Evolutionary conservation across 129 eudicot genomes (phyloP).

Genomic region (Centella asiatica): DNA sequence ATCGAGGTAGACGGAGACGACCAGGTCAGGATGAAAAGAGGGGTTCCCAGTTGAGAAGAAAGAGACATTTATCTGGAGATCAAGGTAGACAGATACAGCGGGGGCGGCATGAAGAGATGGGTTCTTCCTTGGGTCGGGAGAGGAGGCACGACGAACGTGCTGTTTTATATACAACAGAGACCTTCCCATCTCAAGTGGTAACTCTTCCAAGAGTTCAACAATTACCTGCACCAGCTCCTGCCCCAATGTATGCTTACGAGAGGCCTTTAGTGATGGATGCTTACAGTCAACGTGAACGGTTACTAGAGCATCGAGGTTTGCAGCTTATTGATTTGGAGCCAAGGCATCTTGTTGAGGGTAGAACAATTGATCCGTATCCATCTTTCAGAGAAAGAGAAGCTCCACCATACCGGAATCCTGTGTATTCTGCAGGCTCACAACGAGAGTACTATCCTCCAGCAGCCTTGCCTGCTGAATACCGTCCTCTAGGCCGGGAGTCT

Average conservation of each 20-base stretch:
- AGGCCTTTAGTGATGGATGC: constrained; percentile 36
- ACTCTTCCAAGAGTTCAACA: constrained; percentile 17
- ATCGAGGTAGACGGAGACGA: constrained; percentile 20
- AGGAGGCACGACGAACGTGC: constrained; percentile 30
- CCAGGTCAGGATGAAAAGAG: constrained; percentile 24
- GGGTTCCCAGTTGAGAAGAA: constrained; percentile 9
- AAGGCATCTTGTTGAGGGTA: constrained; percentile 22
- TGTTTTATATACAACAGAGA: constrained; percentile 25
- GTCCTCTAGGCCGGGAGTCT: constrained; percentile 13
- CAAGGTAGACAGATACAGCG: background rate
- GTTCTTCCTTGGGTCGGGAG: constrained; percentile 22
- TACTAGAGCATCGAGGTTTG: constrained; percentile 23
- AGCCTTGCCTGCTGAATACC: constrained; percentile 34
- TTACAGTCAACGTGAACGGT: constrained; percentile 25
- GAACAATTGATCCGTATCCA: constrained; percentile 28
- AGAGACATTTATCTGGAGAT: too few relatives aligned
- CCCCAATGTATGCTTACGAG: constrained; percentile 36
- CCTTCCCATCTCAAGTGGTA: constrained; percentile 21
- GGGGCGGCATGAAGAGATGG: constrained; percentile 19
- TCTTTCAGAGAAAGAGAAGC: constrained; percentile 30
- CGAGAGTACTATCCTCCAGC: constrained; percentile 17
- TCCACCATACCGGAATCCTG: constrained; percentile 31
- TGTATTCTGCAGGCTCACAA: constrained; percentile 22
- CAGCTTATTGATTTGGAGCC: constrained; percentile 23
- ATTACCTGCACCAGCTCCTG: constrained; percentile 15